These are phyloP conservation scores for Yamadazyma sp. DNA, from an alignment of 805 yeast species.

Conservation along the genomic window DNA sequence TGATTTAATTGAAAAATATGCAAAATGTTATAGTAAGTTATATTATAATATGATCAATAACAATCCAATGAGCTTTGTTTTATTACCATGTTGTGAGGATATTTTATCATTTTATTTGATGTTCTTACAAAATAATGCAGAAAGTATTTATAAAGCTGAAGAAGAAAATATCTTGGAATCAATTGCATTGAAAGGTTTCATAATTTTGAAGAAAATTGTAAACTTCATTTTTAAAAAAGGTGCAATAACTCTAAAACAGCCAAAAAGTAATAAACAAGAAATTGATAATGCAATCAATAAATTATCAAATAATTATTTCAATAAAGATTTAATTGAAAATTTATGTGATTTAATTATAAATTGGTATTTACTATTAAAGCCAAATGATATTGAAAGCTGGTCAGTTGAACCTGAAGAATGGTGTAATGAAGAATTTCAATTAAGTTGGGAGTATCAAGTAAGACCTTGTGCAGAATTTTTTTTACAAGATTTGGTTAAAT, in stretches of 20 bases:
- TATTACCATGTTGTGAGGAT: constrained; percentile 60
- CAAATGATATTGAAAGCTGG: constrained; percentile 82
- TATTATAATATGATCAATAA: constrained; percentile 56
- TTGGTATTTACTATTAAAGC: constrained; percentile 72
- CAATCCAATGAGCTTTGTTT: constrained; percentile 68
- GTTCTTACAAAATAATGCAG: constrained; percentile 61
- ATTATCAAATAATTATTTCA: constrained; percentile 54
- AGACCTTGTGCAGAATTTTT: constrained; percentile 86
- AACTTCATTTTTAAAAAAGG: constrained; percentile 64
- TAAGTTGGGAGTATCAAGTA: constrained; percentile 79
- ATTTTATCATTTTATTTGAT: constrained; percentile 61
- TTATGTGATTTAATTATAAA: constrained; percentile 65
- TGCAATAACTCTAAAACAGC: constrained; percentile 60
- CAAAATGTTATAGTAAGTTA: constrained; percentile 73
- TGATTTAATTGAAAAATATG: constrained; percentile 61
- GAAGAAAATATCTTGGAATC: constrained; percentile 73
- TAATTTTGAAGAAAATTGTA: constrained; percentile 62
- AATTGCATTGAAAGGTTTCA: constrained; percentile 62
- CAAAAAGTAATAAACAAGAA: constrained; percentile 64
- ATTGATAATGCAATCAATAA: constrained; percentile 53
- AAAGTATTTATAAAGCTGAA: constrained; percentile 55
- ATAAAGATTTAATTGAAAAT: constrained; percentile 51
- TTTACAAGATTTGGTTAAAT: constrained; percentile 67
- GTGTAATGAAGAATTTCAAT: constrained; percentile 74
- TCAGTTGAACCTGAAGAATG: constrained; percentile 86